Evolutionary conservation across 1,284 basidiomycete genomes (phyloP), one percentile per base, ranked within the genome.

Genomic region (Apiotrichum porosum): DNA sequence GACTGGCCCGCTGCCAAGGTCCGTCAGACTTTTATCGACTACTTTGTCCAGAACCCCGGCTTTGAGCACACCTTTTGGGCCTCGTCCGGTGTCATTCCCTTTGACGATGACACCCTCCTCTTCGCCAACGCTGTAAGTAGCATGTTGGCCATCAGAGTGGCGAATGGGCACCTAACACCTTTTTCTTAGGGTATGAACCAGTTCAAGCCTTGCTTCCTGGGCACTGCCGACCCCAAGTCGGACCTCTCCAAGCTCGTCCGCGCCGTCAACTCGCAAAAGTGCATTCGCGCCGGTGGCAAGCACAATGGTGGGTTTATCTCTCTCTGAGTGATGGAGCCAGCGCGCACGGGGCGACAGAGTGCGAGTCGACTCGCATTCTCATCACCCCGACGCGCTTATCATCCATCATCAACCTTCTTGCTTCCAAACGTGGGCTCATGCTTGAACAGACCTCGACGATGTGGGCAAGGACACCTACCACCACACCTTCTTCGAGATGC

Each of bases 401-500:
- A n/a, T n/a, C n/a, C n/a, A n/a, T n/a, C n/a, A n/a, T n/a, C n/a
- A n/a, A n/a, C n/a, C n/a, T n/a, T n/a, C n/a, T n/a, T n/a, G n/a
- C n/a, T n/a, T n/a, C n/a, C n/a, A n/a, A n/a, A n/a, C n/a, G n/a
- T n/a, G n/a, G n/a, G 26, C 26, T 28, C 6, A 28, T 28, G 26
- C 8, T 12, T 28, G 26, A 28, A 33, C 55, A 93, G 90, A 98
- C 75, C 79, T 98, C 46, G 95, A 98, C 70, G 94, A 98, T 72
- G 94, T 98, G 49, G 94, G 94, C 40, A 95, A 94, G 75, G 94
- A 98, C 58, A 73, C 74, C 22, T 77, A 77, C 59, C 76, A 80
- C 65, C 79, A 97, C 73, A 98, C 95, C 3, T 98, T 98, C 77
- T 98, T 98, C 68, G 94, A 98, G 76, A 98, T 98, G 94, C 77